Base-by-base conservation (phyloP, 345 rosid species). In the Camelina sativa region DNA sequence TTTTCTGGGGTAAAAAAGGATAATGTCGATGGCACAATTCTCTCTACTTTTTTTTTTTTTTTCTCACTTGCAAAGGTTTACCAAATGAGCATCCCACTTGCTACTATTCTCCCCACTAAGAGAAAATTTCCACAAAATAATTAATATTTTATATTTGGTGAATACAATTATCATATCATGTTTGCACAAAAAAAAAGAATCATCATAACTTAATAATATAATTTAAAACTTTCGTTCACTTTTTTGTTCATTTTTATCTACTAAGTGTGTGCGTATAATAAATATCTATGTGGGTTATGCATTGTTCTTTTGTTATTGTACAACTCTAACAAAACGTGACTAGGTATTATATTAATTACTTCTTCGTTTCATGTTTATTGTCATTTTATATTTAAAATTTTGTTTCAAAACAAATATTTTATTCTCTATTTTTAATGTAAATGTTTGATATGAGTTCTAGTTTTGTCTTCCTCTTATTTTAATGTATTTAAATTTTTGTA, bases 31-130 rank as follows among this genome's bases (percentile, higher is more conserved):
- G 59, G 52, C 66, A 55, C 64, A 69, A 76, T 74, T 75, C 54
- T 62, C 25, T 77, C 63, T 75, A 57, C 38, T 20, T 20, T 28
- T 28, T 25, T 28, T 74, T 67, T 44, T 72, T 25, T 53, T 74
- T 55, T 61, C 76, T 76, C 61, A 81, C 78, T 67, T 74, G 75
- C 90, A 84, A 68, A 88, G 96, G 97, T 91, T 91, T 93, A 91
- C 93, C 89, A 85, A 81, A 74, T 77, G 85, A 82, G 76, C 81
- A 86, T 88, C 89, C 88, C 57, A 71, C 76, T 75, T 71, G 47
- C 69, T 54, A 80, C 73, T 67, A 65, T 83, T 81, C 84, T 62
- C 48, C 80, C 85, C 91, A 82, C 88, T 82, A 83, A 69, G 20
- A 66, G 60, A 74, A 56, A 65, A 47, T 43, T 62, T 62, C 81